Evolutionary conservation across 805 yeast genomes (phyloP), one percentile per base, ranked within the genome.

Genomic region (Pichia sporocuriosa): DNA sequence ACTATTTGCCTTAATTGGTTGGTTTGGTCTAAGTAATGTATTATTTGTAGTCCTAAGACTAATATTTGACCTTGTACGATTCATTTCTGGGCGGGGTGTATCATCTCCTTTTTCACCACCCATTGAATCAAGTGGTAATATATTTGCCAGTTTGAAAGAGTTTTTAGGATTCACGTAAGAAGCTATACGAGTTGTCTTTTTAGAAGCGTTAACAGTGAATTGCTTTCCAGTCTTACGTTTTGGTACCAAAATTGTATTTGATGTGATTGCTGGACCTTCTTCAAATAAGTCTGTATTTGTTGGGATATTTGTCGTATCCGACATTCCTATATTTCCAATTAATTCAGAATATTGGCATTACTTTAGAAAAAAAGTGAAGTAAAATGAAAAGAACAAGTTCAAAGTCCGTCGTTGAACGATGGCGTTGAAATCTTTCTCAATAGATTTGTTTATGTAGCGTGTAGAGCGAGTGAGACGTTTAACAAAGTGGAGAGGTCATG

Each of bases 141-240:
- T 61, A 34, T 49, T 46, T 10, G 66, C 54, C 39, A 62, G 46
- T 46, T 61, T 65, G 45, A 54, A 57, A 37, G 62, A 48, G 29
- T 57, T 57, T 44, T 59, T 63, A 26, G 31, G 13, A 16, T 31
- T 35, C 8, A 61, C 62, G 42, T 61, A 63, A 5, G 70, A 64
- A 12, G 58, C 47, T 33, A 62, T 61, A 26, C 69, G 40, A 40
- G 53, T 54, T 8, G 54, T 24, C 16, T 40, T 40, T 19, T 40
- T 40, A 5, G 40, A 47, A 35, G 55, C 58, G 3, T 65, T 64
- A 4, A 66, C 66, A 0, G 66, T 51, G 43, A 61, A 63, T 45
- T 56, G 57, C 47, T 61, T 62, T 17, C 50, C 51, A 13, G 51
- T 43, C 40, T 59, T 58, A 44, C 58, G 57, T 40, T 55, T 56